phyloP scores from a whole-genome alignment of 2,329 filamentous ascomycete species.

The Akanthomyces muscarius region DNA sequence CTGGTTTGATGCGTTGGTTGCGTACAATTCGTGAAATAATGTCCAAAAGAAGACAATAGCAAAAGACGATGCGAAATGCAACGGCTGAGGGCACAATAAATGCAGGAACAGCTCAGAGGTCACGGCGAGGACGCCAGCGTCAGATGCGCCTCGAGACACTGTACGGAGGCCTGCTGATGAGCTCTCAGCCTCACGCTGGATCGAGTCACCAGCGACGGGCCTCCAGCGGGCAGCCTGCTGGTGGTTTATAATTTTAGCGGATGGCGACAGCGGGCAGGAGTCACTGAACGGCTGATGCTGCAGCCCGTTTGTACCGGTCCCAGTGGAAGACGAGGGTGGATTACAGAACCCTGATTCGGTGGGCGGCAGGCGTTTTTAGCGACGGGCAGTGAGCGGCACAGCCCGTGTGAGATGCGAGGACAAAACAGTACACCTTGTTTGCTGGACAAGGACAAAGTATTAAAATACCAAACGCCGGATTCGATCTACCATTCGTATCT shows the following conservation, averaged over 20 bases:
- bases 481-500: background rate
- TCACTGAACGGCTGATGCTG: background rate
- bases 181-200: conserved; percentile 36
- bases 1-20: conserved; percentile 7
- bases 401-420: background rate
- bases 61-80: conserved; percentile 17
- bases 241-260: background rate
- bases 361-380: conserved; percentile 5
- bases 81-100: conserved; percentile 24
- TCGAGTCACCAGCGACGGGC: conserved; percentile 25
- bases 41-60: conserved; percentile 17
- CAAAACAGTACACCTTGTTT: background rate
- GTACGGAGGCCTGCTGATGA: conserved; percentile 38
- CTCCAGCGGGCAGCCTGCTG: conserved; percentile 1
- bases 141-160: conserved; percentile 26
- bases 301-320: background rate
- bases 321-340: background rate
- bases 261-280: background rate
- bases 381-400: background rate
- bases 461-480: too few species aligned
- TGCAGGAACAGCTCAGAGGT: conserved; percentile 24
- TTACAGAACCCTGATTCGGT: background rate
- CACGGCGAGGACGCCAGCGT: conserved; percentile 15
- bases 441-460: too few species aligned
- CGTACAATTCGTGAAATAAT: conserved; percentile 13